phyloP scores from a whole-genome alignment of 208 protist species.

The Leishmania arabica region DNA sequence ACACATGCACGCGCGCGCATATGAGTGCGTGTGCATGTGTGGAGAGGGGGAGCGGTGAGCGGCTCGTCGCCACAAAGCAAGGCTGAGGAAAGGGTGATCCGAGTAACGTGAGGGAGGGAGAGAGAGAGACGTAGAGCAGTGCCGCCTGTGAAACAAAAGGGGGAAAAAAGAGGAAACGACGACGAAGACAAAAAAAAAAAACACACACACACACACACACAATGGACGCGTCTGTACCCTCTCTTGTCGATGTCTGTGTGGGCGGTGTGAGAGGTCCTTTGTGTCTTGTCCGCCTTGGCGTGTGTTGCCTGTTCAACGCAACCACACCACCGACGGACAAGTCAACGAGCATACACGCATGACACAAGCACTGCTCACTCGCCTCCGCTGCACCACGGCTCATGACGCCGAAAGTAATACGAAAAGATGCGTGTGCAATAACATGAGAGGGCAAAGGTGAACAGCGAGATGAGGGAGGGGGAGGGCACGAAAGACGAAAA shows the following conservation, averaged over 20 bases:
- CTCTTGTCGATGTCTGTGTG: not conserved
- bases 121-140: not conserved
- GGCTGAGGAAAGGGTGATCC: not conserved
- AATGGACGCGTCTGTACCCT: not conserved
- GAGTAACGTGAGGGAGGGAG: not conserved
- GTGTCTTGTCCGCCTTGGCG: not conserved
- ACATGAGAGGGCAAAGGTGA: not conserved
- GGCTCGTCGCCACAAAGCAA: not conserved
- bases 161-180: no score
- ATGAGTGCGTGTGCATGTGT: no score
- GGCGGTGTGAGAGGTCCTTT: not conserved
- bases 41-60: no score
- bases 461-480: not conserved
- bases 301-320: not conserved
- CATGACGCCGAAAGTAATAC: not conserved
- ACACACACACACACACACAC: no score
- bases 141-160: no score
- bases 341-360: no score
- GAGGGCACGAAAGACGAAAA: not conserved
- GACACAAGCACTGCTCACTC: no score
- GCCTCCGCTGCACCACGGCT: not conserved
- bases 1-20: not conserved
- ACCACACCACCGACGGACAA: no score
- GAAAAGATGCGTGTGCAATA: not conserved
- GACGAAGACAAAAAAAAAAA: not conserved